These are phyloP conservation scores for Xylariaceae sp. DNA, from an alignment of 2,329 filamentous ascomycete species.

Conservation along the genomic window DNA sequence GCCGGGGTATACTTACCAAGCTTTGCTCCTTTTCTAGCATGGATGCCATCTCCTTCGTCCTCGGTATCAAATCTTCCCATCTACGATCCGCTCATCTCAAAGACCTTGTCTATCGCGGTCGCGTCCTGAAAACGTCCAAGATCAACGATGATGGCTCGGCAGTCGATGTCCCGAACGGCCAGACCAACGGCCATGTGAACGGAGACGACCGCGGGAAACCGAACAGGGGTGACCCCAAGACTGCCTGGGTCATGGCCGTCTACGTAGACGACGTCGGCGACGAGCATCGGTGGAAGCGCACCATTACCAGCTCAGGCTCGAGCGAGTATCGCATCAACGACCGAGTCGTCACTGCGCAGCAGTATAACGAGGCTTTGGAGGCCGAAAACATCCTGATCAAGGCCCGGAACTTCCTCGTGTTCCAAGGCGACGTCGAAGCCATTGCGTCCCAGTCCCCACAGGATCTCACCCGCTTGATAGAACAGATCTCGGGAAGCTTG, in stretches of 20 bases:
- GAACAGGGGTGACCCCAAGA: conserved; percentile 79
- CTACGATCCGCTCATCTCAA: conserved; percentile 88
- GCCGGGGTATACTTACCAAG: conserved; percentile 22
- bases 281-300: conserved; percentile 92
- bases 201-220: conserved; percentile 58
- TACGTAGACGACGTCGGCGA: conserved; percentile 96
- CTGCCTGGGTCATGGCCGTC: conserved; percentile 98
- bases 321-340: conserved; percentile 99
- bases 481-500: conserved; percentile 94
- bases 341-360: conserved; percentile 75
- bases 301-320: conserved; percentile 79
- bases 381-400: conserved; percentile 96
- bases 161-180: conserved; percentile 51
- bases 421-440: conserved; percentile 95
- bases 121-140: conserved; percentile 85
- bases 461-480: conserved; percentile 87
- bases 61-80: conserved; percentile 98
- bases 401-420: conserved; percentile 94
- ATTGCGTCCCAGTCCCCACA: conserved; percentile 94
- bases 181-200: conserved; percentile 55
- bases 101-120: conserved; percentile 92
- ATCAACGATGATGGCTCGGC: conserved; percentile 89
- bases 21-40: conserved; percentile 52
- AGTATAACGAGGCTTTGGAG: conserved; percentile 91
- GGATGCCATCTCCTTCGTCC: conserved; percentile 98